Evolutionary conservation across 148 eudicot species (phyloP).

Genomic region (Polygonum aviculare): DNA sequence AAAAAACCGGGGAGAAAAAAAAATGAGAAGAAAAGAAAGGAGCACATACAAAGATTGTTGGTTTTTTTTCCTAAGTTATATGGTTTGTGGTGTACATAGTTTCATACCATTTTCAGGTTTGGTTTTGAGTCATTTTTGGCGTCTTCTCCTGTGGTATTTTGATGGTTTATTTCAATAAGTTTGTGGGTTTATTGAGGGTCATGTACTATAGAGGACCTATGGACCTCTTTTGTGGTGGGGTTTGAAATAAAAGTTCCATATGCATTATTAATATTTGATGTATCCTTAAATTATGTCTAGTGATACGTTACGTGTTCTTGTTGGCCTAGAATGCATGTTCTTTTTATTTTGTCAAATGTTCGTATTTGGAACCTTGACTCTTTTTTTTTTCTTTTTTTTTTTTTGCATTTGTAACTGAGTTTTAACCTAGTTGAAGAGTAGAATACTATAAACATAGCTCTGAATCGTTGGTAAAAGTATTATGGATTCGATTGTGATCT

Average conservation of each 20-base stretch:
- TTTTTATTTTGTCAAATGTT: background rate
- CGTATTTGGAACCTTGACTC: background rate
- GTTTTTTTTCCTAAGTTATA: no score
- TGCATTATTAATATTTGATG: background rate
- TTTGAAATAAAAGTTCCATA: background rate
- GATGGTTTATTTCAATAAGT: background rate
- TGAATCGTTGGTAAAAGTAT: background rate
- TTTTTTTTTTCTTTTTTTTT: no score
- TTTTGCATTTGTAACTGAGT: background rate
- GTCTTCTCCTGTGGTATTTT: background rate
- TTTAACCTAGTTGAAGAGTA: no score
- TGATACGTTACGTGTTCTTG: background rate
- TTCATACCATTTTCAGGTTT: background rate
- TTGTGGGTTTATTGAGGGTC: conserved; percentile 3
- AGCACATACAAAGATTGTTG: background rate
- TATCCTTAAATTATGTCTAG: background rate
- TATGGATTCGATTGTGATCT: no score
- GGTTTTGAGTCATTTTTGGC: background rate
- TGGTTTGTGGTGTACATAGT: background rate
- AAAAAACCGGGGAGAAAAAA: background rate
- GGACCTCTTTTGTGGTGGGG: conserved; percentile 6
- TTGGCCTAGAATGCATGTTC: conserved; percentile 5
- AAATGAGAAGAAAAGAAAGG: background rate
- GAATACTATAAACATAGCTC: no score
- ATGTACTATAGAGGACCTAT: background rate